A percentile compares a stretch with the other conserved stretches of the same genome.
Conservation (phyloP, 148 eudicot species). For the Oxyria digyna region DNA sequence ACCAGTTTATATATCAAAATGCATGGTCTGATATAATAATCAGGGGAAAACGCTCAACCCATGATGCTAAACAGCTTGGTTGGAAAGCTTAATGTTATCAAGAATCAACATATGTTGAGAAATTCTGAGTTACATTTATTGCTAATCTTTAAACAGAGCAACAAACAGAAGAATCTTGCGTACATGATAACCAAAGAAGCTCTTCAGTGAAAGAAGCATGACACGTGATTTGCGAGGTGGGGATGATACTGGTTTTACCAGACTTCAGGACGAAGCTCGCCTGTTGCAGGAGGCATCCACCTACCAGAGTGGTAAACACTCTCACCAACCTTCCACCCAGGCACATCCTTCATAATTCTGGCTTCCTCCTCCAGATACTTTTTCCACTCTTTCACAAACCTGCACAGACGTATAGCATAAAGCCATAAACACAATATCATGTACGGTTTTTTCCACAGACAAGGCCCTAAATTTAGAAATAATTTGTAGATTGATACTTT, state of each 20-base stretch:
- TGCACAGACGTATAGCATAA: slow-evolving; percentile 15
- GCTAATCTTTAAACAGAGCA: slow-evolving; percentile 8
- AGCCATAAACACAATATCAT: no score
- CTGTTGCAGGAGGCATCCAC: slow-evolving; percentile 99
- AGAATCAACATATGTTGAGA: slow-evolving; percentile 4
- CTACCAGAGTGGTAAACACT: slow-evolving; percentile 83
- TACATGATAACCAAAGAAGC: not conserved
- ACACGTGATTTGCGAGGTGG: not conserved
- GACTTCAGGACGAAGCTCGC: slow-evolving; percentile 92
- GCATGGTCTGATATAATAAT: not conserved
- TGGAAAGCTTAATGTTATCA: slow-evolving; percentile 1
- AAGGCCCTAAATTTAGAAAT: no score
- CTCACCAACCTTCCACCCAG: slow-evolving; percentile 98
- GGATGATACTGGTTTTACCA: slow-evolving; percentile 35
- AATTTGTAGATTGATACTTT: no score
- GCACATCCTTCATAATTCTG: slow-evolving; percentile 88
- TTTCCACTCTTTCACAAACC: slow-evolving; percentile 94
- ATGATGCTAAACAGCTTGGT: not conserved
- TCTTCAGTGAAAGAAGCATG: not conserved
- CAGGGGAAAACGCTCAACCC: not conserved
- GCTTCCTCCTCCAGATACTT: slow-evolving; percentile 82
- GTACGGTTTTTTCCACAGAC: no score
- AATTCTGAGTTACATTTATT: slow-evolving; percentile 17
- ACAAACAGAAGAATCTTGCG: slow-evolving; percentile 7
- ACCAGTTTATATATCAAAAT: not conserved